Evolutionary conservation across 768 basidiomycete genomes (phyloP), one percentile per base, ranked within the genome.

Genomic region (Cyclocybe aegerita): DNA sequence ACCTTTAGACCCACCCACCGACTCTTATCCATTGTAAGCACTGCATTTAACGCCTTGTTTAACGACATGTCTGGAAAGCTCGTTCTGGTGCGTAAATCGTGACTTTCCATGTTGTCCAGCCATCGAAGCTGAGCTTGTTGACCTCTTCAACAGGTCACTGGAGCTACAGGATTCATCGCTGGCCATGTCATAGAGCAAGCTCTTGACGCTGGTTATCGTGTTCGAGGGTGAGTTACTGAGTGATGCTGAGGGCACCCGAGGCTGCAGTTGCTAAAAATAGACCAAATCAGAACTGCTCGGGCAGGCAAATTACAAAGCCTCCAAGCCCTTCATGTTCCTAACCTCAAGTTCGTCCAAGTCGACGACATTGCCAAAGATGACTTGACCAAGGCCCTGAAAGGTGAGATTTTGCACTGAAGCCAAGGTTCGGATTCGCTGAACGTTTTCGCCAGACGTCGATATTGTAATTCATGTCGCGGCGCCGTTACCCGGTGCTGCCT

Each of bases 321-420:
- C 9, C 40, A 52, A 4, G 50, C 54, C 4, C 50, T 59, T 31
- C 64, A 66, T 30, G 57, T 57, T 17, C 54, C 63, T 8, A 62
- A 62, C 7, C 56, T 70, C 23, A 68, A 70, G 44, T 67, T 70
- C 39, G 54, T 60, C 12, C 39, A 54, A 29, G 56, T 72, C 39
- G 60, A 68, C 44, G 71, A 73, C 47, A 47, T 72, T 31, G 61
- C 63, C 11, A 63, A 55, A 11, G 62, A 64, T 38, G 63, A 68
- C 45, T 78, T 82, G 49, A 74, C 80, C 42, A 73, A 77, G 30
- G 77, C 77, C 1, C 70, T 82, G 46, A 71, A 77, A 50, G 69
- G 68, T 55, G 9, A 10, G 9, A 23, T 7, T n/a, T 30, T 23
- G 5, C 23, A 3, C 3, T 23, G 23, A 23, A 5, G 23, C 23